phyloP scores from a whole-genome alignment of 805 yeast species.

The Huiozyma naganishii region DNA sequence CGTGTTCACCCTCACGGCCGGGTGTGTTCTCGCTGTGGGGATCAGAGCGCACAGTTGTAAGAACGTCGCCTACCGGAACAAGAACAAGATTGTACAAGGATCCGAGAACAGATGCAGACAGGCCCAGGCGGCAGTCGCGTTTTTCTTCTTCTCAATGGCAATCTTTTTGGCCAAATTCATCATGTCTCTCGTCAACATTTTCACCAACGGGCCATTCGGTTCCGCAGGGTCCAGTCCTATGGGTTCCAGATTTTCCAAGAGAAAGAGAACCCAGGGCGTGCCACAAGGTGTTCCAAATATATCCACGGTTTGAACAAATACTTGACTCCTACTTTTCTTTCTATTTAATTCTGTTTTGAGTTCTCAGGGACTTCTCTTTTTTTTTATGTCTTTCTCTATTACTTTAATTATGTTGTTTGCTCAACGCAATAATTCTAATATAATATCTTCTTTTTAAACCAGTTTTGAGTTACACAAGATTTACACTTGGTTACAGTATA shows the following conservation, averaged over 20 bases:
- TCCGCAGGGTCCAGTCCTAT: slow-evolving; percentile 5
- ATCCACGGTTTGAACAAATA: slow-evolving; percentile 59
- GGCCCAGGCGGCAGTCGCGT: slow-evolving; percentile 78
- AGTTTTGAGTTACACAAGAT: too few species aligned
- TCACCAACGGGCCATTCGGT: slow-evolving; percentile 27
- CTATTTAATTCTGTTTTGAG: background rate
- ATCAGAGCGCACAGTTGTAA: slow-evolving; percentile 77
- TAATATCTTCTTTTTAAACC: too few species aligned
- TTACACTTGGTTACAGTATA: too few species aligned
- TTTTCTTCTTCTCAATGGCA: slow-evolving; percentile 75
- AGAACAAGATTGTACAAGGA: slow-evolving; percentile 67
- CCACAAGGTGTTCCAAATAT: slow-evolving; percentile 67
- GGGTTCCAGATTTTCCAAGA: slow-evolving; percentile 16
- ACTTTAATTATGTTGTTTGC: background rate
- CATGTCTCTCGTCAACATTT: slow-evolving; percentile 41
- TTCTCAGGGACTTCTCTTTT: background rate
- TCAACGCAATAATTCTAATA: too few species aligned
- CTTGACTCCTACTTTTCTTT: background rate
- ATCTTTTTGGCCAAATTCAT: slow-evolving; percentile 55
- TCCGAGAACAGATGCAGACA: slow-evolving; percentile 79
- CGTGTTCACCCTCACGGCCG: slow-evolving; percentile 88
- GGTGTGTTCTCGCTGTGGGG: slow-evolving; percentile 85
- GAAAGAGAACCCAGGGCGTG: slow-evolving; percentile 15
- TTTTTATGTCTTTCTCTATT: slow-evolving; percentile 1
- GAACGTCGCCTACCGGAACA: slow-evolving; percentile 50